Evolutionary conservation across 768 basidiomycete genomes (phyloP).

Genomic region (Ephemerocybe angulata): DNA sequence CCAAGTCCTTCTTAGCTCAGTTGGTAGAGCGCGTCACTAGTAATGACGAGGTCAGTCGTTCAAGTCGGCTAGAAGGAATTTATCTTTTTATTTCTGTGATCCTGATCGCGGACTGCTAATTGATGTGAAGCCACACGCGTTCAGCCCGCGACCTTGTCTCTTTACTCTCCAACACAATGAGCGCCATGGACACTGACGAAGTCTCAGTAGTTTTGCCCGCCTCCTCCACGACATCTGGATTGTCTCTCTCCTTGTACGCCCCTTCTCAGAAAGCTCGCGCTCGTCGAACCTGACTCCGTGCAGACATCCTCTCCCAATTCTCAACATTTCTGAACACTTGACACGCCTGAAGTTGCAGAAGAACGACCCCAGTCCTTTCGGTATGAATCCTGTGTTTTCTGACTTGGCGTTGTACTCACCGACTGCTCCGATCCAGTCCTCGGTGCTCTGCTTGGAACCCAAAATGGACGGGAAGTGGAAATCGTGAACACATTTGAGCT

Average conservation of each 20-base stretch:
- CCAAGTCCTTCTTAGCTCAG: slow-evolving; percentile 49
- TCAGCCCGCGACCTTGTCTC: background rate
- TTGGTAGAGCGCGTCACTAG: slow-evolving; percentile 57
- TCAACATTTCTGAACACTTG: slow-evolving; percentile 95
- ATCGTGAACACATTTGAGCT: slow-evolving; percentile 97
- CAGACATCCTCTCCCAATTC: slow-evolving; percentile 93
- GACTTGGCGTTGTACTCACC: slow-evolving; percentile 6
- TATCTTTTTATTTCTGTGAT: slow-evolving; percentile 7
- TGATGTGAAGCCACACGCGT: slow-evolving; percentile 5
- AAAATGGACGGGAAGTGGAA: slow-evolving; percentile 92
- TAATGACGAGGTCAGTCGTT: slow-evolving; percentile 39
- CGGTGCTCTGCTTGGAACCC: slow-evolving; percentile 91
- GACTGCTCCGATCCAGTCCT: slow-evolving; percentile 51
- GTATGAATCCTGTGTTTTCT: slow-evolving; percentile 34
- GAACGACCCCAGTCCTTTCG: slow-evolving; percentile 56
- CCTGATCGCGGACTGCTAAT: slow-evolving; percentile 4
- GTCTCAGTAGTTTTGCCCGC: slow-evolving; percentile 70
- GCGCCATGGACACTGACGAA: slow-evolving; percentile 78
- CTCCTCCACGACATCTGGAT: slow-evolving; percentile 61
- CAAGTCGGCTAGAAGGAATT: slow-evolving; percentile 33
- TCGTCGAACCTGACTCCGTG: slow-evolving; percentile 15
- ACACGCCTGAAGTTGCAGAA: slow-evolving; percentile 80
- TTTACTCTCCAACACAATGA: slow-evolving; percentile 28
- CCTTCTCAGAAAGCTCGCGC: background rate
- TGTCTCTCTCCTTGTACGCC: slow-evolving; percentile 71